These are phyloP conservation scores for Cyclotella sp. DNA, from an alignment of 108 stramenopile species.

Conservation along the genomic window DNA sequence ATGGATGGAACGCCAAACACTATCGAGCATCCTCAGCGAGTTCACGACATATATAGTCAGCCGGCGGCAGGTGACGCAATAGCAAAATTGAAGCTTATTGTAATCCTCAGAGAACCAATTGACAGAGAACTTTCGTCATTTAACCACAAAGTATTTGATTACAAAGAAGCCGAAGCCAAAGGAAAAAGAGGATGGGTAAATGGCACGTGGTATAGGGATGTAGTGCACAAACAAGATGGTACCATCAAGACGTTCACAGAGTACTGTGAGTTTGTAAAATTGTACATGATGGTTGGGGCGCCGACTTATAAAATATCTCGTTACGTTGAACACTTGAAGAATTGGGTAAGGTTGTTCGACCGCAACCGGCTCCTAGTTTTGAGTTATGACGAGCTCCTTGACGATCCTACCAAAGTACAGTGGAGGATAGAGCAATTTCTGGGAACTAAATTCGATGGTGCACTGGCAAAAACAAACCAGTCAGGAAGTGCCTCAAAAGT, in stretches of 20 bases:
- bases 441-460: background rate
- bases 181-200: constrained; percentile 3
- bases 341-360: constrained; percentile 23
- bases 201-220: constrained; percentile 24
- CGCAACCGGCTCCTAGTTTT: constrained; percentile 30
- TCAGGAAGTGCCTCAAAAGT: background rate
- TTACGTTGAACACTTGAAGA: constrained; percentile 28
- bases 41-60: constrained; percentile 12
- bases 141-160: constrained; percentile 21
- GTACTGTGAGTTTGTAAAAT: constrained; percentile 15
- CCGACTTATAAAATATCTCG: background rate
- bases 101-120: constrained; percentile 39
- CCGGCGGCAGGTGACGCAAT: background rate
- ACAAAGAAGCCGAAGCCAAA: background rate
- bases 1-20: constrained; percentile 37
- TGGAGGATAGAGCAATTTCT: constrained; percentile 23
- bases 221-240: constrained; percentile 11
- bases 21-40: constrained; percentile 15
- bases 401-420: background rate
- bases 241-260: constrained; percentile 32
- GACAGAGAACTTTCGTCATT: constrained; percentile 25
- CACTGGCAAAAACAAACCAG: background rate
- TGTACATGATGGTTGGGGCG: background rate
- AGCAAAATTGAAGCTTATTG: constrained; percentile 29
- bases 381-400: constrained; percentile 26